These are phyloP conservation scores for Leucosporidium yakuticum DNA, from an alignment of 768 basidiomycete genomes.

Conservation along the genomic window DNA sequence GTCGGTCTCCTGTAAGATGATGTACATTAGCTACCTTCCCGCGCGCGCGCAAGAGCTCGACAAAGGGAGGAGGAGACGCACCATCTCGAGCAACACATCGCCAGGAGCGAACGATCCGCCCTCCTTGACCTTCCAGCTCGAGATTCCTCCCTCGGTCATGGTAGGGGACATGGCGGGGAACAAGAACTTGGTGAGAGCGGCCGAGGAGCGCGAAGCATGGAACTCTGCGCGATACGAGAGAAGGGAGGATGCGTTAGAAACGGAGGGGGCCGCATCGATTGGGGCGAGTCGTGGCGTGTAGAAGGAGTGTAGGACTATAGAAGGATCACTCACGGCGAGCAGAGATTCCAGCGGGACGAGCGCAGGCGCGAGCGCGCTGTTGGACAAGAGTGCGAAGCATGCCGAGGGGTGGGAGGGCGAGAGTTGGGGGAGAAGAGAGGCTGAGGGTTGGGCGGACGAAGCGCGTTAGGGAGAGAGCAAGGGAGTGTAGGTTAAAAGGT, in stretches of 20 bases:
- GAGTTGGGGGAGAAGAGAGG: not conserved
- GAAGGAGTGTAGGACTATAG: too few species aligned
- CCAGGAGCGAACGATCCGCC: slow-evolving; percentile 83
- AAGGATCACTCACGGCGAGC: not conserved
- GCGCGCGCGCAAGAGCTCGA: not conserved
- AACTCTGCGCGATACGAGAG: not conserved
- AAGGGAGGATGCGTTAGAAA: not conserved
- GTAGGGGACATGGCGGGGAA: slow-evolving; percentile 63
- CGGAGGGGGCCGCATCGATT: not conserved
- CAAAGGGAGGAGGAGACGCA: slow-evolving; percentile 43
- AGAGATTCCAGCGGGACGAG: not conserved
- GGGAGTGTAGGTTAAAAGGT: too few species aligned
- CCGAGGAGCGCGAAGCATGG: not conserved
- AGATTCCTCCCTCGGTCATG: slow-evolving; percentile 99
- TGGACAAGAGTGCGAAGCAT: slow-evolving; percentile 6
- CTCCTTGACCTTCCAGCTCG: slow-evolving; percentile 94
- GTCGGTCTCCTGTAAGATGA: slow-evolving; percentile 80
- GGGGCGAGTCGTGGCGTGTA: not conserved
- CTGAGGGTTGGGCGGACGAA: not conserved
- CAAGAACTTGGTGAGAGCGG: slow-evolving; percentile 33
- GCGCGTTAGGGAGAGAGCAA: too few species aligned
- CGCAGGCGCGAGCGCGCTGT: slow-evolving; percentile 3
- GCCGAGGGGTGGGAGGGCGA: not conserved
- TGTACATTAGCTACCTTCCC: not conserved
- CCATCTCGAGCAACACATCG: slow-evolving; percentile 93